phyloP scores from a whole-genome alignment of 1,139 yeast species.

The Pichia sp. region DNA sequence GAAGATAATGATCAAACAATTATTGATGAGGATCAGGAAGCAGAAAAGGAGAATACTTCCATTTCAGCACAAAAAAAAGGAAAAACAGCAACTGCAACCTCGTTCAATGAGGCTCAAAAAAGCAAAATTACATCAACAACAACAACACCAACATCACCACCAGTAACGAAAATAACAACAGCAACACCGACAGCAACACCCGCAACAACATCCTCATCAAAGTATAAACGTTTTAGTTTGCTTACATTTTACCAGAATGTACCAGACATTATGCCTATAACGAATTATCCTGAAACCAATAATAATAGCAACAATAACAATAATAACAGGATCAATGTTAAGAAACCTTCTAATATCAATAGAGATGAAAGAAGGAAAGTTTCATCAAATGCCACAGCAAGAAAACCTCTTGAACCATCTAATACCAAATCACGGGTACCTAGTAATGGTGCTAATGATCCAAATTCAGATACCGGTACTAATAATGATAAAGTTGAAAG shows the following conservation, averaged over 20 bases:
- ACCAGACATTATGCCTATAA: slow-evolving; percentile 17
- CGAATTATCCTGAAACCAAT: slow-evolving; percentile 1
- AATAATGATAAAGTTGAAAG: slow-evolving; percentile 24
- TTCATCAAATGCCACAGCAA: slow-evolving; percentile 9
- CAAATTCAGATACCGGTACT: slow-evolving; percentile 6
- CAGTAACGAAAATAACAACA: background rate
- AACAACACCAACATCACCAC: background rate
- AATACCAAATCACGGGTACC: slow-evolving; percentile 12
- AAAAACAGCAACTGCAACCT: background rate
- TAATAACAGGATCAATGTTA: background rate
- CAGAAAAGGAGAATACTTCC: slow-evolving; percentile 8
- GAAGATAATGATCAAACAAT: slow-evolving; percentile 20
- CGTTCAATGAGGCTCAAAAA: background rate
- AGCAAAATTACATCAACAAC: too few species aligned
- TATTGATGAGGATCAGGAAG: slow-evolving; percentile 2
- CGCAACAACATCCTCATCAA: slow-evolving; percentile 8
- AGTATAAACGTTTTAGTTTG: slow-evolving; percentile 39
- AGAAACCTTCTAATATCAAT: slow-evolving; percentile 4
- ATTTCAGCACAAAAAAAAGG: background rate
- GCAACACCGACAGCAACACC: background rate
- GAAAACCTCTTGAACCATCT: slow-evolving; percentile 38
- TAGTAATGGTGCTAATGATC: slow-evolving; percentile 1
- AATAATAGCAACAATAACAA: background rate
- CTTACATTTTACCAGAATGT: slow-evolving; percentile 39
- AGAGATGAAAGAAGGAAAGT: background rate